phyloP scores from a whole-genome alignment of 768 basidiomycete genomes.

The Pisolithus tinctorius region DNA sequence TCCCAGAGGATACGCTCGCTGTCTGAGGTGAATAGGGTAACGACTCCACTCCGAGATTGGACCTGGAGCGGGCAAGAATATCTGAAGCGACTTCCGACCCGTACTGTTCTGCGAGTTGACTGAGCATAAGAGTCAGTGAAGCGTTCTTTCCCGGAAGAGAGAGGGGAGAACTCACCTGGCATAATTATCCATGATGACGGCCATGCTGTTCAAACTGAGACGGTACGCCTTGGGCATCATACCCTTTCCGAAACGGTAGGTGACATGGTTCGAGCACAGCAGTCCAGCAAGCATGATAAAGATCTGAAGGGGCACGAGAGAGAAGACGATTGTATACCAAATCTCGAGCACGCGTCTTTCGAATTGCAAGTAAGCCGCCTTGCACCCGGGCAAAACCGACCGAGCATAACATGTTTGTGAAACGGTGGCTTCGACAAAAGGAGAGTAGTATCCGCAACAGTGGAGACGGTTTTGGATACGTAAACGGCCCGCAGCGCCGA shows the following conservation, averaged over 20 bases:
- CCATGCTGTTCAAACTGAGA: conserved; percentile 67
- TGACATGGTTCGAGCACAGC: conserved; percentile 78
- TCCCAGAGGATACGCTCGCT: background rate
- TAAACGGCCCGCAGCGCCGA: conserved; percentile 57
- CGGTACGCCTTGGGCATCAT: conserved; percentile 84
- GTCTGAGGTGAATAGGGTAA: conserved; percentile 12
- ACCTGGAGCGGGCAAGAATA: conserved; percentile 49
- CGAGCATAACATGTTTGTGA: conserved; percentile 70
- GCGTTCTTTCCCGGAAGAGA: background rate
- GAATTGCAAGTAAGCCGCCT: conserved; percentile 52
- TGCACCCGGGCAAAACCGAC: conserved; percentile 68
- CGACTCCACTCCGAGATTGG: conserved; percentile 38
- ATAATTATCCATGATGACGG: conserved; percentile 80
- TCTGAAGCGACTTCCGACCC: conserved; percentile 58
- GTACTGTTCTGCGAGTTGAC: conserved; percentile 71
- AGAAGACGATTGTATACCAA: conserved; percentile 65
- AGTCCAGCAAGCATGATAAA: conserved; percentile 56
- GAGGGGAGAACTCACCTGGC: conserved; percentile 46
- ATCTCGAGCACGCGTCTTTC: conserved; percentile 46
- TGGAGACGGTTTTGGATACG: conserved; percentile 65
- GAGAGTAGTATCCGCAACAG: conserved; percentile 78
- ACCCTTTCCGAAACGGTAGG: conserved; percentile 82
- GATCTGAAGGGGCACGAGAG: conserved; percentile 63
- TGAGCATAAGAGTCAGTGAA: conserved; percentile 14
- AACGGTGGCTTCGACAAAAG: conserved; percentile 74